Evolutionary conservation across 805 yeast genomes (phyloP).

Genomic region (Hanseniaspora nectarophila): DNA sequence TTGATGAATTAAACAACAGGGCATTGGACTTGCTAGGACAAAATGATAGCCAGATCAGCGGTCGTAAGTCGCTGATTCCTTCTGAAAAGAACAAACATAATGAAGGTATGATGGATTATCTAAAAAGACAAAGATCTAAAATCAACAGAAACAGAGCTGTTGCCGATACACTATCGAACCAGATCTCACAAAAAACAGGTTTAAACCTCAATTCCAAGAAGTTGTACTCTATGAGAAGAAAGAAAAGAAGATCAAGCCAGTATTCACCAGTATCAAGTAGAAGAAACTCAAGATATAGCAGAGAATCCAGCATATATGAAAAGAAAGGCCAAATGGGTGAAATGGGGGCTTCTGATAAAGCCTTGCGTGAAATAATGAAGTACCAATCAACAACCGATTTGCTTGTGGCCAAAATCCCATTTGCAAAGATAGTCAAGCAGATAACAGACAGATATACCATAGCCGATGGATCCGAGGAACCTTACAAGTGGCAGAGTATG

Average conservation of each 20-base stretch:
- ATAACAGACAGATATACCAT: slow-evolving; percentile 43
- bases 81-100: neutral
- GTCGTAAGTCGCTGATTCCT: neutral
- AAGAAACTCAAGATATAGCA: slow-evolving; percentile 17
- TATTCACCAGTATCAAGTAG: slow-evolving; percentile 2
- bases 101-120: slow-evolving; percentile 8
- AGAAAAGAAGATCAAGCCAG: neutral
- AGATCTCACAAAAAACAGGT: slow-evolving; percentile 7
- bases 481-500: slow-evolving; percentile 65
- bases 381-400: slow-evolving; percentile 60
- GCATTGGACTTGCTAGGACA: slow-evolving; percentile 5
- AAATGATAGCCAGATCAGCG: neutral
- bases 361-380: slow-evolving; percentile 54
- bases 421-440: slow-evolving; percentile 64
- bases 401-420: slow-evolving; percentile 59
- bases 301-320: slow-evolving; percentile 33
- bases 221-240: neutral
- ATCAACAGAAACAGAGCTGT: slow-evolving; percentile 5
- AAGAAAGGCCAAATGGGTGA: slow-evolving; percentile 30
- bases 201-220: slow-evolving; percentile 6
- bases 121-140: slow-evolving; percentile 4
- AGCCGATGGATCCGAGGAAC: slow-evolving; percentile 34
- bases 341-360: slow-evolving; percentile 45
- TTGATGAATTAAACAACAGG: slow-evolving; percentile 1
- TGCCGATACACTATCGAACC: slow-evolving; percentile 1